Conservation (phyloP, 371 early-diverging fungal genomes). For the Funneliformis caledonium region DNA sequence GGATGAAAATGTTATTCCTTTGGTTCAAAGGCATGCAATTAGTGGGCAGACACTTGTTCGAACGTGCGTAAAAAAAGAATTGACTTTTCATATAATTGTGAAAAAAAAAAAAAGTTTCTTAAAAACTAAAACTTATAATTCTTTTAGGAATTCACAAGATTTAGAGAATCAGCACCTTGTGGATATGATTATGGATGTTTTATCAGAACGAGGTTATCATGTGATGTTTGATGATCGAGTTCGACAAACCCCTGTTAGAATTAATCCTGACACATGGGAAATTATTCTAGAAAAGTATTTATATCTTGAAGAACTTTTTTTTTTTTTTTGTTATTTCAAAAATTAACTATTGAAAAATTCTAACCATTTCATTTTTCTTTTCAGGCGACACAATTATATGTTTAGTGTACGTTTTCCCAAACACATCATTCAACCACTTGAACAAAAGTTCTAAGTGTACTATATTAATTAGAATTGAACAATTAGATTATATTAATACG, state of each 20-base stretch:
- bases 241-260: slow-evolving; percentile 60
- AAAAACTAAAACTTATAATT: neutral
- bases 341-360: neutral
- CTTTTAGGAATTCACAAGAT: neutral
- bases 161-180: slow-evolving; percentile 55
- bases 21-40: slow-evolving; percentile 64
- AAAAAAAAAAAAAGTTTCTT: neutral
- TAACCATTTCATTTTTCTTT: neutral
- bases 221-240: slow-evolving; percentile 63
- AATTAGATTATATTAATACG: neutral
- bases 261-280: slow-evolving; percentile 64
- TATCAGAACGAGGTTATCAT: slow-evolving; percentile 71
- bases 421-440: slow-evolving; percentile 68
- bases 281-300: slow-evolving; percentile 61
- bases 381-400: slow-evolving; percentile 55
- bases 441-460: slow-evolving; percentile 57
- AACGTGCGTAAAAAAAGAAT: slow-evolving; percentile 52
- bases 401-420: slow-evolving; percentile 69
- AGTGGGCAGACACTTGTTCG: slow-evolving; percentile 66
- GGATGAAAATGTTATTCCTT: slow-evolving; percentile 59
- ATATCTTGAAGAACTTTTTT: neutral
- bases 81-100: neutral
- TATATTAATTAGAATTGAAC: neutral
- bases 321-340: neutral
- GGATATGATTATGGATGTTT: slow-evolving; percentile 67